Conservation (phyloP, 2,329 filamentous ascomycete genomes). For the Diaporthe australafricana region DNA sequence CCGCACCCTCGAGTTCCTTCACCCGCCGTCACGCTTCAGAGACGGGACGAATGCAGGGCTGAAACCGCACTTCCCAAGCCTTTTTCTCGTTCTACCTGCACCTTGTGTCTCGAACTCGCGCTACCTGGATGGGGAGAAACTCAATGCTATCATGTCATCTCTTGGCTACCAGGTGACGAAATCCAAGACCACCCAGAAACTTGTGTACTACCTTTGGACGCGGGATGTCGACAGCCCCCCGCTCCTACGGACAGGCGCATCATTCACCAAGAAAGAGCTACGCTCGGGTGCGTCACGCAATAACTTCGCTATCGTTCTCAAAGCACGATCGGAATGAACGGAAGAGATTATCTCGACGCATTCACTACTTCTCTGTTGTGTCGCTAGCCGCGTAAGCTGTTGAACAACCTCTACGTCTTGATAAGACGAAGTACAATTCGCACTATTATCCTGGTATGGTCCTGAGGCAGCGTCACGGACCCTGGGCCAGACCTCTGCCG, state of each 20-base stretch:
- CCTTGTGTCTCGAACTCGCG: constrained; percentile 91
- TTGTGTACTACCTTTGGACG: constrained; percentile 91
- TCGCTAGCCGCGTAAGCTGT: constrained; percentile 11
- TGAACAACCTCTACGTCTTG: neutral
- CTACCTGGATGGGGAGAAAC: constrained; percentile 80
- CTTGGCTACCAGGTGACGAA: constrained; percentile 77
- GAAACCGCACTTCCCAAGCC: constrained; percentile 65
- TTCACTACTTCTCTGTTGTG: neutral
- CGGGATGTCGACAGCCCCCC: constrained; percentile 48
- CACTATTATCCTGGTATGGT: constrained; percentile 3
- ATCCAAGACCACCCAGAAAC: constrained; percentile 82
- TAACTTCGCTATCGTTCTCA: constrained; percentile 87
- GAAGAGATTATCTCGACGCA: neutral
- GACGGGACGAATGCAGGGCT: constrained; percentile 29
- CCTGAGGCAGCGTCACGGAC: constrained; percentile 6
- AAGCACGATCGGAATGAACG: constrained; percentile 38
- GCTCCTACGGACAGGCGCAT: constrained; percentile 37
- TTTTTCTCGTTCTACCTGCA: constrained; percentile 91
- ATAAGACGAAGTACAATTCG: constrained; percentile 12
- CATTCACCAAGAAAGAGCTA: constrained; percentile 80
- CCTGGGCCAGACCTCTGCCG: constrained; percentile 36
- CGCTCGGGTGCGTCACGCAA: constrained; percentile 82
- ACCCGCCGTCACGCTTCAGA: constrained; percentile 42
- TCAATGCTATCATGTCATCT: constrained; percentile 79
- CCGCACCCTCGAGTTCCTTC: constrained; percentile 79